These are phyloP conservation scores for Decorospora gaudefroyi DNA, from an alignment of 2,329 filamentous ascomycete genomes.

Conservation along the genomic window DNA sequence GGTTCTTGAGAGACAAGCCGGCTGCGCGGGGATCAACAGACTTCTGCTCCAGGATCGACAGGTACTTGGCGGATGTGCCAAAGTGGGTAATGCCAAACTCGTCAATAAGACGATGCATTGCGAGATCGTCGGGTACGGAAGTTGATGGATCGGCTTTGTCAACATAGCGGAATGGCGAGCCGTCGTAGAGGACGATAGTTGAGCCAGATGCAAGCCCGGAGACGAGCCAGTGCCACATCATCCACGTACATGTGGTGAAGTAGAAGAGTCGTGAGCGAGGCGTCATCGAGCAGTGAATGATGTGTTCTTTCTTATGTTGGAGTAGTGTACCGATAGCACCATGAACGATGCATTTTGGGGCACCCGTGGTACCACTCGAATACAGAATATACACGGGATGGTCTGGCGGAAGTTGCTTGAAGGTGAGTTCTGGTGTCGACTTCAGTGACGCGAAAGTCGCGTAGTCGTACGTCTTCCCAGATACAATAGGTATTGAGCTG, in stretches of 20 bases:
- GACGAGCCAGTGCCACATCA: constrained; percentile 99
- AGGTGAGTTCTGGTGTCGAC: constrained; percentile 49
- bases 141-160: constrained; percentile 49
- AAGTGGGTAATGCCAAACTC: constrained; percentile 87
- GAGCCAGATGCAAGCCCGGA: constrained; percentile 82
- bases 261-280: constrained; percentile 79
- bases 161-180: constrained; percentile 74
- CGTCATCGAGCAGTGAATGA: constrained; percentile 80
- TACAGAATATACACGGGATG: constrained; percentile 95
- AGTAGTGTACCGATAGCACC: constrained; percentile 86
- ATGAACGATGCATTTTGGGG: constrained; percentile 93
- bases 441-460: constrained; percentile 50
- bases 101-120: constrained; percentile 80
- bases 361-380: constrained; percentile 84
- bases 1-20: constrained; percentile 59
- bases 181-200: constrained; percentile 86
- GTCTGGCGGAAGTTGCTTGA: constrained; percentile 78
- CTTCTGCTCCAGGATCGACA: constrained; percentile 86
- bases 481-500: constrained; percentile 47
- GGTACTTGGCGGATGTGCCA: constrained; percentile 91
- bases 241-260: constrained; percentile 95
- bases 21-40: constrained; percentile 34
- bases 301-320: constrained; percentile 96
- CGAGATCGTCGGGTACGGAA: constrained; percentile 70
- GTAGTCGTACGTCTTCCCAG: constrained; percentile 47